Percentiles rank a stretch among this genome's conserved stretches.
Evolutionary conservation across 352 stramenopile genomes (phyloP).

Genomic region (Saprolegnia parasitica): DNA sequence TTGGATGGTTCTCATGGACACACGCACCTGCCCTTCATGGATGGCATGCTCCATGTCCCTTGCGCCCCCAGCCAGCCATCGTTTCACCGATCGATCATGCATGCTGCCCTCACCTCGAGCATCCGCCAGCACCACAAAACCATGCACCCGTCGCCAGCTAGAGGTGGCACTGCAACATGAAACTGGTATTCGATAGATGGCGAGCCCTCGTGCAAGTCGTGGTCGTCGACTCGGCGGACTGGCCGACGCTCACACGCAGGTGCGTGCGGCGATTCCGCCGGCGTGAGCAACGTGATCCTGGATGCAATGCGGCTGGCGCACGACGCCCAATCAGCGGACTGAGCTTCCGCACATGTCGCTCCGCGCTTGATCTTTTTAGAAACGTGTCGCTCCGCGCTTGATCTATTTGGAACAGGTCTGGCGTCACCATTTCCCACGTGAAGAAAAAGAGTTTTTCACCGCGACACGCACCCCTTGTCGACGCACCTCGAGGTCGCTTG

Average conservation of each 20-base stretch:
- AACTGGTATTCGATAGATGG: too few relatives aligned
- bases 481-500: too few relatives aligned
- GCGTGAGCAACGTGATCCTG: neutral
- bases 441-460: too few relatives aligned
- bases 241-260: neutral
- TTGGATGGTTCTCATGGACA: neutral
- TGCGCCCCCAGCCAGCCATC: neutral
- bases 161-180: too few relatives aligned
- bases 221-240: neutral
- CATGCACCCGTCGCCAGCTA: too few relatives aligned
- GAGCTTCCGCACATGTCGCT: neutral
- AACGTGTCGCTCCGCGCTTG: neutral
- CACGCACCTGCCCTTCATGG: neutral
- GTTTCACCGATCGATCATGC: too few relatives aligned
- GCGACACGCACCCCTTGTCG: too few relatives aligned
- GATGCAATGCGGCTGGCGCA: neutral
- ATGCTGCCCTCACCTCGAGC: too few relatives aligned
- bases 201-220: too few relatives aligned
- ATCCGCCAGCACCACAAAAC: too few relatives aligned
- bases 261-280: neutral
- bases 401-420: too few relatives aligned
- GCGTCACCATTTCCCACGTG: too few relatives aligned
- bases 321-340: neutral
- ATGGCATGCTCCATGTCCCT: neutral
- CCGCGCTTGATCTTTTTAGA: conserved; percentile 1